Evolutionary conservation across 306 rosid species (phyloP), one percentile per base, ranked within the genome.

Genomic region (Inga leiocalycina): DNA sequence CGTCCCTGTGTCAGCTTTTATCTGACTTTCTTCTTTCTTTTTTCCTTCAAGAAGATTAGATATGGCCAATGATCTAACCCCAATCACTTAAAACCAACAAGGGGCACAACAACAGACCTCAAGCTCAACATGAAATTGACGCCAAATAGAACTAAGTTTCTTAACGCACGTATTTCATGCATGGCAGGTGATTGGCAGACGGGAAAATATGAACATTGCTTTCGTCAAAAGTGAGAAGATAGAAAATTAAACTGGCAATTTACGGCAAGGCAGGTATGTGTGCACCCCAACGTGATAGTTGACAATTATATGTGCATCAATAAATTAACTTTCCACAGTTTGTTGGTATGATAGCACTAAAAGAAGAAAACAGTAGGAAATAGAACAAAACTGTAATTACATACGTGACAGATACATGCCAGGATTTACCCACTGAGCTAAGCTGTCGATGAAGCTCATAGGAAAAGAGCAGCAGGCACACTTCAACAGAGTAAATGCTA

Each of bases 401-500:
- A 59, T 95, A 95, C 97, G 46, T 78, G 84, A 92, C 88, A 46
- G 95, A 84, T 83, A 93, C 81, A 37, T 85, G 91, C 78, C 81
- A 85, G 81, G 97, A 88, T 85, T 86, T 87, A 35, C 85, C 90
- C 84, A 67, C 85, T 73, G 82, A 75, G 87, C 86, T 34, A 84
- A 92, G 92, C 78, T 86, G 90, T 10, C 89, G 91, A 79, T 91
- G 97, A 84, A 95, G 97, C 90, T 90, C 98, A 62, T 84, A 89
- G 66, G 98, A 84, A 90, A 90, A 93, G 65, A 95, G 88, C 84
- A 93, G 87, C 49, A 93, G 66, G 74, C 88, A 93, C 70, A 92
- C 99, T 95, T 85, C 85, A 83, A 59, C 82, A 86, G 73, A 67
- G 78, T 70, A 79, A 30, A 79, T 70, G 75, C 75, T 44, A 52